Percentiles rank a stretch among this genome's conserved stretches.
These are phyloP conservation scores for Epicoccum sorghinum DNA, from an alignment of 2,329 filamentous ascomycete species.

Conservation along the genomic window DNA sequence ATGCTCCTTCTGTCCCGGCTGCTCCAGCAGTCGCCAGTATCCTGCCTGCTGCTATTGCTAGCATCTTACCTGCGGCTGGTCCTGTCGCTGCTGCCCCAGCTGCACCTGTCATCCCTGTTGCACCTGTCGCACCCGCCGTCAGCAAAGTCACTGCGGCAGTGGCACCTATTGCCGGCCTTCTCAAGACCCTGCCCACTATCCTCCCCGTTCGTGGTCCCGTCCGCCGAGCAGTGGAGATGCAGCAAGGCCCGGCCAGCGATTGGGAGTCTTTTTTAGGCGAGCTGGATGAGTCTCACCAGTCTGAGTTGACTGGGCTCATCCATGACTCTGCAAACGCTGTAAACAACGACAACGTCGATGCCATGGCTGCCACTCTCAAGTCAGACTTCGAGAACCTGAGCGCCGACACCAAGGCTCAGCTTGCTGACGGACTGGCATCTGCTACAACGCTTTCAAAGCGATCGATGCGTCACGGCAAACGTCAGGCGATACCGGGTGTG, in stretches of 20 bases:
- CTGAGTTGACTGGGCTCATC: conserved; percentile 6
- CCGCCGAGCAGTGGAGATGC: background rate
- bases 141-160: background rate
- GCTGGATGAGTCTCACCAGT: conserved; percentile 9
- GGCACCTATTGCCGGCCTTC: background rate
- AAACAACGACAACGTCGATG: conserved; percentile 1
- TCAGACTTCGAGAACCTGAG: background rate
- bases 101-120: background rate
- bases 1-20: background rate
- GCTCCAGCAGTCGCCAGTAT: background rate
- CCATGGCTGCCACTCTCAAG: background rate
- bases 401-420: background rate
- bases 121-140: background rate
- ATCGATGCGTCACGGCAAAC: conserved; percentile 3
- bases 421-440: background rate
- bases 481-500: conserved; percentile 2
- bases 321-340: conserved; percentile 3
- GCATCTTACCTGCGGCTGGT: too few species aligned
- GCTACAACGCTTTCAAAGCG: background rate
- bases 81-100: background rate
- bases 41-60: too few species aligned
- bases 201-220: background rate
- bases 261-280: conserved; percentile 15
- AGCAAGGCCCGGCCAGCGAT: conserved; percentile 7
- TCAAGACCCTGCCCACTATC: background rate